Conservation (phyloP, 495 filamentous ascomycete species). For the Penicillium riverlandense region DNA sequence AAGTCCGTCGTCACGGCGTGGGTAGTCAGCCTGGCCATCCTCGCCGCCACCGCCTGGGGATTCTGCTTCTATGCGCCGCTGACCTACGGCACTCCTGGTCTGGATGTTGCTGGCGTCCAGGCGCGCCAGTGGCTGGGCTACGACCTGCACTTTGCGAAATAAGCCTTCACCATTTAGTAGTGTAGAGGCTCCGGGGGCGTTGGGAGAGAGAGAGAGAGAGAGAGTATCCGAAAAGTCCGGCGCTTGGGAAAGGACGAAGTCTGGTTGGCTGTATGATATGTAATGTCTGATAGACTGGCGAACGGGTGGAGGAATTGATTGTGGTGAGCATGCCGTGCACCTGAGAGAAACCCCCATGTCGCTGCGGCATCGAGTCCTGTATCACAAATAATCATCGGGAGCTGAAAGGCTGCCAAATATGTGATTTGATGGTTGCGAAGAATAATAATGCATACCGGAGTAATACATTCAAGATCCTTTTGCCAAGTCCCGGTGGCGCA, state of each 20-base stretch:
- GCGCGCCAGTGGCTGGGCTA: constrained; percentile 94
- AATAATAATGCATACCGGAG: no score
- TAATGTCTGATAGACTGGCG: background rate
- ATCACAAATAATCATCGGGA: background rate
- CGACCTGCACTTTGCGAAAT: constrained; percentile 98
- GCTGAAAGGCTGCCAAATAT: no score
- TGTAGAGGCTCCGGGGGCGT: background rate
- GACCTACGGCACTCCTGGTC: constrained; percentile 92
- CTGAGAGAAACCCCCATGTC: no score
- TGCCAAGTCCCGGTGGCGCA: no score
- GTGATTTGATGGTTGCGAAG: no score
- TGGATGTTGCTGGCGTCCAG: constrained; percentile 71
- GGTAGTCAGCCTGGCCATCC: constrained; percentile 65
- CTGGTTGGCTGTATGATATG: constrained; percentile 5
- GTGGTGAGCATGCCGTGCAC: no score
- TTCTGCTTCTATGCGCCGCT: constrained; percentile 92
- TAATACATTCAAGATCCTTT: no score
- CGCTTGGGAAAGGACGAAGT: background rate
- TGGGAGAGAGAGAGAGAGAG: no score
- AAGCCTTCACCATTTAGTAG: constrained; percentile 17
- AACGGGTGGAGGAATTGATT: no score
- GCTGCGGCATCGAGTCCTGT: background rate
- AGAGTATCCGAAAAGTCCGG: no score
- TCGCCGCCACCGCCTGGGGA: constrained; percentile 61
- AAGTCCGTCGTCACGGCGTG: constrained; percentile 73